Evolutionary conservation across 225 moss, liverwort and hornwort genomes (phyloP).

Genomic region (Straminergon stramineum): DNA sequence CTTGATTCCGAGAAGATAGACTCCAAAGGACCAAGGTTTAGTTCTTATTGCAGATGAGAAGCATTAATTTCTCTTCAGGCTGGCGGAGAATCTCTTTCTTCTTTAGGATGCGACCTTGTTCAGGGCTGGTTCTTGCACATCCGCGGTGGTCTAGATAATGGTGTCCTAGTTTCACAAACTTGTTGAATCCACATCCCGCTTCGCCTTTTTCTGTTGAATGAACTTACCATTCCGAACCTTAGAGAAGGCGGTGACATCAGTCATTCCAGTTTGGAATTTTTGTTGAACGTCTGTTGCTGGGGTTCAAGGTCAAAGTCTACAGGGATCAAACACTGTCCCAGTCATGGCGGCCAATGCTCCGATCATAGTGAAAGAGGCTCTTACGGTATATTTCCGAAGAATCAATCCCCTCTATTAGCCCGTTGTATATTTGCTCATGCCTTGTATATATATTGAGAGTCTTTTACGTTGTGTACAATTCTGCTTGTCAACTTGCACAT

Average conservation of each 20-base stretch:
- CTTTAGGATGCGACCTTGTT: not conserved
- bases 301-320: not conserved
- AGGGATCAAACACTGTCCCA: not conserved
- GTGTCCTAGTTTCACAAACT: not conserved
- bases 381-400: constrained; percentile 39
- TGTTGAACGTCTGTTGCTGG: not conserved
- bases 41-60: not conserved
- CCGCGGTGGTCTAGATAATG: not conserved
- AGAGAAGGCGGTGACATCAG: not conserved
- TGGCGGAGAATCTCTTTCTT: not conserved
- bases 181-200: not conserved
- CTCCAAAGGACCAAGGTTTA: not conserved
- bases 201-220: not conserved
- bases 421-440: not conserved
- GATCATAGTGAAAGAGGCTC: constrained; percentile 87
- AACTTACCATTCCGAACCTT: not conserved
- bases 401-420: not conserved
- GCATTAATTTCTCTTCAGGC: not conserved
- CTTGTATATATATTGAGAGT: not conserved
- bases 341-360: constrained; percentile 89
- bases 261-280: not conserved
- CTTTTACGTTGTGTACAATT: not conserved
- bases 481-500: not conserved
- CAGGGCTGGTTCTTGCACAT: not conserved
- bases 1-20: not conserved